These are phyloP conservation scores for Piper betle DNA, from an alignment of 164 flowering plant species.

Conservation along the genomic window DNA sequence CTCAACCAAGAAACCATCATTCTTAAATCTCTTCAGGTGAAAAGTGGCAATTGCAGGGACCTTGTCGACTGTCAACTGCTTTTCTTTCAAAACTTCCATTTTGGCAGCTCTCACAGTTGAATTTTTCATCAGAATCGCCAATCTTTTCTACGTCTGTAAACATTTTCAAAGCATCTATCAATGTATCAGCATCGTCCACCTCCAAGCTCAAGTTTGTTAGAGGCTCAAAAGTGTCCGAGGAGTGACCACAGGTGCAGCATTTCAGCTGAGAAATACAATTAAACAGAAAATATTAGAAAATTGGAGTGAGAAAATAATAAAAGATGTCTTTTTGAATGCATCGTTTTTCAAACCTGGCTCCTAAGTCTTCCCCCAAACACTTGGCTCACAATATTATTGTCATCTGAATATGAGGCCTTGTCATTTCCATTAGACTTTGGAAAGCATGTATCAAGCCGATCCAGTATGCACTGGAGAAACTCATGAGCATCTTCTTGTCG, in stretches of 20 bases:
- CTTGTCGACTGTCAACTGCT: conserved; percentile 57
- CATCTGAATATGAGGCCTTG: conserved; percentile 5
- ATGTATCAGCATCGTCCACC: conserved; percentile 54
- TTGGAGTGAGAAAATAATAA: too few relatives aligned
- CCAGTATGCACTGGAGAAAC: conserved; percentile 68
- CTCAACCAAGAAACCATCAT: conserved; percentile 46
- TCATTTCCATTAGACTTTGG: conserved; percentile 7
- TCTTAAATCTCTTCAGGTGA: conserved; percentile 88
- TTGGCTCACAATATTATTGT: conserved; percentile 39
- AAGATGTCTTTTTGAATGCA: too few relatives aligned
- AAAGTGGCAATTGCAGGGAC: conserved; percentile 57
- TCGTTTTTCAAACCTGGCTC: conserved; percentile 40
- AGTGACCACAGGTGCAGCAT: conserved; percentile 67
- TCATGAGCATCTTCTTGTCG: conserved; percentile 98
- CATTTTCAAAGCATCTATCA: conserved; percentile 52
- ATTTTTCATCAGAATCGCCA: conserved; percentile 49
- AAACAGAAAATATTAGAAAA: too few relatives aligned
- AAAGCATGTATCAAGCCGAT: conserved; percentile 46
- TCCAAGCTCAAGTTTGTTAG: conserved; percentile 72
- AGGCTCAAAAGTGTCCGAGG: conserved; percentile 66
- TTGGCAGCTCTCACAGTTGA: conserved; percentile 60
- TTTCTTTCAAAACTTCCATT: conserved; percentile 49
- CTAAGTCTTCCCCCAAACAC: conserved; percentile 78
- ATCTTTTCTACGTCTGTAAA: conserved; percentile 75
- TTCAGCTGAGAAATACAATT: conserved; percentile 37